Evolutionary conservation across 768 basidiomycete species (phyloP).

Genomic region (Lactarius tabidus): DNA sequence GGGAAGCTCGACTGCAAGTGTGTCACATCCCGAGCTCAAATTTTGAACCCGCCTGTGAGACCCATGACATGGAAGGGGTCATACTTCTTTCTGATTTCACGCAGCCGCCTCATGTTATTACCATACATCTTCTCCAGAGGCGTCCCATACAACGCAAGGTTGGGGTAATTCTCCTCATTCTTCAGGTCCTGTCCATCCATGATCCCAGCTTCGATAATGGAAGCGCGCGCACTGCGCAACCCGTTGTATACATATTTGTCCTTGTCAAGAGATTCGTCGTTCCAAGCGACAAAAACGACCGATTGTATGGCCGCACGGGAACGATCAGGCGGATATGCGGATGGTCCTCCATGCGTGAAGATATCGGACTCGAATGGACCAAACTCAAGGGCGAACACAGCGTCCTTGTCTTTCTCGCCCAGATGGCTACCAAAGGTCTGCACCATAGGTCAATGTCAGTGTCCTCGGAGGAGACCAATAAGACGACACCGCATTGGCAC

Average conservation of each 20-base stretch:
- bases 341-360: constrained; percentile 19
- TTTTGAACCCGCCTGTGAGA: constrained; percentile 10
- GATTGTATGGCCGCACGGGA: constrained; percentile 8
- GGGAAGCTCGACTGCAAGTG: too few species aligned
- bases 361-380: constrained; percentile 16
- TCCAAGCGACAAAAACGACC: constrained; percentile 41
- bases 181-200: constrained; percentile 38
- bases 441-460: too few species aligned
- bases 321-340: constrained; percentile 25
- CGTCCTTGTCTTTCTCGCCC: constrained; percentile 37
- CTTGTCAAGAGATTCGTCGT: constrained; percentile 35
- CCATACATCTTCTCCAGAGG: constrained; percentile 51
- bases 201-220: constrained; percentile 42
- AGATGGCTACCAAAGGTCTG: too few species aligned
- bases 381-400: constrained; percentile 38
- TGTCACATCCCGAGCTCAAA: too few species aligned
- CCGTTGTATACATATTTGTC: neutral
- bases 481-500: too few species aligned
- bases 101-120: constrained; percentile 36
- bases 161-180: constrained; percentile 48
- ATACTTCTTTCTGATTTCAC: constrained; percentile 3
- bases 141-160: constrained; percentile 55
- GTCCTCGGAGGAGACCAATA: too few species aligned
- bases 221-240: neutral
- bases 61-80: constrained; percentile 7